These are phyloP conservation scores for Panellus pusillus DNA, from an alignment of 768 basidiomycete genomes.

Conservation along the genomic window DNA sequence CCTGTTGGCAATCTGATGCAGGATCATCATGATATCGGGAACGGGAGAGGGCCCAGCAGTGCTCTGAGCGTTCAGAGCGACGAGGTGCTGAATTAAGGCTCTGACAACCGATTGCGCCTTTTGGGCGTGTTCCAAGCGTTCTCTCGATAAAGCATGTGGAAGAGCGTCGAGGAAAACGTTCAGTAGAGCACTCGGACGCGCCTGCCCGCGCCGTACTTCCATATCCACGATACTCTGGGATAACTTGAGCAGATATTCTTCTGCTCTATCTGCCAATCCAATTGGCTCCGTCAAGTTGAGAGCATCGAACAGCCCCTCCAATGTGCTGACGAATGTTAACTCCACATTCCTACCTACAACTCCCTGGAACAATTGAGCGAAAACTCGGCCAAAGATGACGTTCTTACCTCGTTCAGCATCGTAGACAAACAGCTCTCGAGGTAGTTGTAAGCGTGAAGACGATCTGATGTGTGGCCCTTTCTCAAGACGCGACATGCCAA, in stretches of 20 bases:
- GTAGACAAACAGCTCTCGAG: slow-evolving; percentile 72
- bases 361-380: slow-evolving; percentile 45
- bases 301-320: slow-evolving; percentile 81
- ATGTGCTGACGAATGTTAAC: slow-evolving; percentile 62
- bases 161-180: slow-evolving; percentile 79
- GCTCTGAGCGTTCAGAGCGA: slow-evolving; percentile 49
- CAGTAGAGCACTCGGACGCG: slow-evolving; percentile 58
- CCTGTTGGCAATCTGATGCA: slow-evolving; percentile 81
- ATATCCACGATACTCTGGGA: slow-evolving; percentile 69
- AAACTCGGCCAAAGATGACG: neutral
- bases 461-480: slow-evolving; percentile 50
- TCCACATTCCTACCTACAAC: slow-evolving; percentile 72
- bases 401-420: slow-evolving; percentile 71
- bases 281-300: slow-evolving; percentile 59
- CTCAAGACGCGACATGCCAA: slow-evolving; percentile 66
- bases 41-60: slow-evolving; percentile 34
- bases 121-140: slow-evolving; percentile 57
- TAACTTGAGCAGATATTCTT: slow-evolving; percentile 66
- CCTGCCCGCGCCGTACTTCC: slow-evolving; percentile 65
- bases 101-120: slow-evolving; percentile 62
- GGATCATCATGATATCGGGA: slow-evolving; percentile 61
- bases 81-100: slow-evolving; percentile 65
- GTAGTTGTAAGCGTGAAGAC: slow-evolving; percentile 61
- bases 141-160: slow-evolving; percentile 71
- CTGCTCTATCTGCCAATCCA: slow-evolving; percentile 59